Evolutionary conservation across 805 yeast species (phyloP).

Genomic region (Saccharomycopsis fodiens): DNA sequence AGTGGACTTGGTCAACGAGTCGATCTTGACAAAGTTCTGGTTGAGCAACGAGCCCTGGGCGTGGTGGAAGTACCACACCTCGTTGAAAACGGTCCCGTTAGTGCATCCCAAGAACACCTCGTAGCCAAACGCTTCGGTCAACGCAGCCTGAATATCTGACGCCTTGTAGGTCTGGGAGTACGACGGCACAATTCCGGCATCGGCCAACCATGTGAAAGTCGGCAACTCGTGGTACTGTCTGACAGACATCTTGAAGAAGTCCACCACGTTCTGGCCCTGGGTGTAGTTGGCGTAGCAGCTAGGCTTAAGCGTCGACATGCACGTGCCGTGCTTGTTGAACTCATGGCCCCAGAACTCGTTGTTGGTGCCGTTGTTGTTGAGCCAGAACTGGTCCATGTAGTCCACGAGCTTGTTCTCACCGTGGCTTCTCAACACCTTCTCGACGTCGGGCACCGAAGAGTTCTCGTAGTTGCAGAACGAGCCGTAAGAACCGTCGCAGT

Average conservation of each 20-base stretch:
- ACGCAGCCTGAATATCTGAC: conserved; percentile 44
- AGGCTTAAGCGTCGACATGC: conserved; percentile 74
- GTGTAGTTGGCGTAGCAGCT: conserved; percentile 47
- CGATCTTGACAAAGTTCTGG: conserved; percentile 60
- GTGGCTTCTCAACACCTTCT: conserved; percentile 10
- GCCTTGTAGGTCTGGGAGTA: conserved; percentile 47
- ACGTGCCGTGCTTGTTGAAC: conserved; percentile 90
- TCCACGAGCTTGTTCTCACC: conserved; percentile 27
- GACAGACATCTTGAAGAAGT: conserved; percentile 58
- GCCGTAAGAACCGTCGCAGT: conserved; percentile 73
- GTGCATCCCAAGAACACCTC: conserved; percentile 59
- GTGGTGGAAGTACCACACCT: conserved; percentile 72
- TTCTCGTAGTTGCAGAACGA: conserved; percentile 61
- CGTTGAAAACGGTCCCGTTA: conserved; percentile 35
- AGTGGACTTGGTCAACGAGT: conserved; percentile 44
- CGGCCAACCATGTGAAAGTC: conserved; percentile 58
- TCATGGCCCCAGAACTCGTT: conserved; percentile 81
- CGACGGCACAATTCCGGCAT: conserved; percentile 67
- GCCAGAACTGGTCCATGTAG: conserved; percentile 62
- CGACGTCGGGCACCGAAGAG: conserved; percentile 29
- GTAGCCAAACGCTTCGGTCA: conserved; percentile 43
- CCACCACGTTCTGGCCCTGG: conserved; percentile 46
- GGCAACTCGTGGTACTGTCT: conserved; percentile 51
- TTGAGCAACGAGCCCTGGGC: conserved; percentile 64
- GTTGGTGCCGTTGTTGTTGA: conserved; percentile 61